Evolutionary conservation across 257 asterid species (phyloP).

Genomic region (Jacaranda copaia): DNA sequence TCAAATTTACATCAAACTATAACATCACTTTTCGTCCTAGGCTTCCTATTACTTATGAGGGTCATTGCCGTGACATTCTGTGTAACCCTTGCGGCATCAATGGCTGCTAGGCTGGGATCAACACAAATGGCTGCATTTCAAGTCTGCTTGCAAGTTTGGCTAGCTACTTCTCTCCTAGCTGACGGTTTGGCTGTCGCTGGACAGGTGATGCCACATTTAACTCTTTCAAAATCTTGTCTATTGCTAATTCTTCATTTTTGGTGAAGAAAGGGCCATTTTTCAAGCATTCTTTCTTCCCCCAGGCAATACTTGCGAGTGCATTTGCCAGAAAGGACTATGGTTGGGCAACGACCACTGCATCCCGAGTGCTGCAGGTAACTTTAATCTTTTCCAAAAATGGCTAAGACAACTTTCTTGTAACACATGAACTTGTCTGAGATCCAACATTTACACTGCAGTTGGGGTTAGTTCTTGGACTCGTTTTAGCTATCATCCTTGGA

Average conservation of each 20-base stretch:
- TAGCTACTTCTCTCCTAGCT: slow-evolving; percentile 81
- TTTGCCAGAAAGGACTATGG: slow-evolving; percentile 68
- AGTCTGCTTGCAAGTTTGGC: slow-evolving; percentile 88
- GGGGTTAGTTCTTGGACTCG: slow-evolving; percentile 68
- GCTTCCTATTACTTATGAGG: slow-evolving; percentile 68
- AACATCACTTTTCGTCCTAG: slow-evolving; percentile 38
- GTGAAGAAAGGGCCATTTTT: not conserved
- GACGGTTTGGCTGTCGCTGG: slow-evolving; percentile 93
- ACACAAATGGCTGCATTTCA: slow-evolving; percentile 92
- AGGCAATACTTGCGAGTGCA: slow-evolving; percentile 83
- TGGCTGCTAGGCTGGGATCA: slow-evolving; percentile 80
- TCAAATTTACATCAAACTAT: not conserved
- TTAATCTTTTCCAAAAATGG: not conserved
- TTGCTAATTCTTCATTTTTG: not conserved
- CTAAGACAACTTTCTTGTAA: not conserved
- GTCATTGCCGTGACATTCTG: slow-evolving; percentile 91
- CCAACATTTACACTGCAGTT: slow-evolving; percentile 48
- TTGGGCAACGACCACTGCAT: slow-evolving; percentile 55
- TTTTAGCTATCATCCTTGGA: slow-evolving; percentile 62
- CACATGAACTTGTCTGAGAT: slow-evolving; percentile 13
- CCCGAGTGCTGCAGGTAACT: slow-evolving; percentile 71
- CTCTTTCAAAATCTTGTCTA: not conserved
- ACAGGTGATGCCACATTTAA: slow-evolving; percentile 51
- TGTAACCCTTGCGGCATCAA: slow-evolving; percentile 81
- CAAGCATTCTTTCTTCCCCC: not conserved